Percentiles rank a stretch among this genome's conserved stretches.
Evolutionary conservation across 352 stramenopile genomes (phyloP).

Genomic region (Phytophthora sp.): DNA sequence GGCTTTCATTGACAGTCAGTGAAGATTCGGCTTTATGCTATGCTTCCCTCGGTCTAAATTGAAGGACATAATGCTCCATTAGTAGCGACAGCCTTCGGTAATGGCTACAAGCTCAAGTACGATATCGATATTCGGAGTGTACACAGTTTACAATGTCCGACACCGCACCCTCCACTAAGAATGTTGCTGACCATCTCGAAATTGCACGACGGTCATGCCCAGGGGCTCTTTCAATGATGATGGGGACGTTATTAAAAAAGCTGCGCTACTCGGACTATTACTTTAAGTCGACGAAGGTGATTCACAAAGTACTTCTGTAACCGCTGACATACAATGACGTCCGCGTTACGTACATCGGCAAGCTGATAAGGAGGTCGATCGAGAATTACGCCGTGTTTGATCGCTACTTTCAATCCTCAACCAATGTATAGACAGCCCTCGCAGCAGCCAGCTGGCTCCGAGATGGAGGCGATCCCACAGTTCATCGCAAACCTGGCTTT

Average conservation of each 20-base stretch:
- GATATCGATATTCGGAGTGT: background rate
- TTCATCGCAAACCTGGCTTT: constrained; percentile 2
- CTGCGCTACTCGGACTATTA: background rate
- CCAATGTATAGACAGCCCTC: background rate
- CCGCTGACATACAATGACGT: background rate
- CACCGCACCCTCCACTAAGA: background rate
- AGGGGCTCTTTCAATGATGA: background rate
- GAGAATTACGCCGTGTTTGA: constrained; percentile 1
- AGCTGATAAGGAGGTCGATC: background rate
- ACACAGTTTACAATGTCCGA: background rate
- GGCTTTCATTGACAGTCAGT: too few species aligned
- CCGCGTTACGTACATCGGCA: too few species aligned
- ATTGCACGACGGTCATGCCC: background rate
- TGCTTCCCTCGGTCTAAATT: background rate
- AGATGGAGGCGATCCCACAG: background rate
- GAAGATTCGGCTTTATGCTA: background rate
- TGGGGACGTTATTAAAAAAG: background rate
- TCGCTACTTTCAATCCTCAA: constrained; percentile 5
- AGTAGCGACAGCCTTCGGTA: background rate
- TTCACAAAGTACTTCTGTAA: background rate
- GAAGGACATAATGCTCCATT: background rate
- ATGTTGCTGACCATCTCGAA: constrained; percentile 1
- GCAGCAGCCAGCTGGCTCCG: background rate
- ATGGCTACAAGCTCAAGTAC: background rate
- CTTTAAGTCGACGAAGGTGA: background rate